Base-by-base conservation (phyloP, 169 alveolate species). In the Gregarina niphandrodes region DNA sequence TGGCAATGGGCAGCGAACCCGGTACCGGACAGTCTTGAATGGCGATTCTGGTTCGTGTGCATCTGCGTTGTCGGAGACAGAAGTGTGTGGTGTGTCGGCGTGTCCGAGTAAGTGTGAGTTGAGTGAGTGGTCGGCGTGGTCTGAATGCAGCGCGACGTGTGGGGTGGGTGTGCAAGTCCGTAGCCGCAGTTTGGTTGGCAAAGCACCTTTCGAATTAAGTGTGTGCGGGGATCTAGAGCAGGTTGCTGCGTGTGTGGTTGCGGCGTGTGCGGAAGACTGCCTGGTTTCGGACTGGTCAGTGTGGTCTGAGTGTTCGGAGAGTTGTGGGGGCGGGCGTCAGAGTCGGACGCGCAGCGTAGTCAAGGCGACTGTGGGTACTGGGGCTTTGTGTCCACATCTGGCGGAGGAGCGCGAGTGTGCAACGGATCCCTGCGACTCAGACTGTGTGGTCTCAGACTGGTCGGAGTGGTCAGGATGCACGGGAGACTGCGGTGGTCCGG, bases 271-370 rank as follows among this genome's bases (percentile, higher is more conserved):
- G n/a, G 46, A 40, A 21, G 63, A 53, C 29, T 61, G 72, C 47
- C 57, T 49, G 22, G 67, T 61, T 30, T 51, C 64, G 6, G 64
- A 52, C 7, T 61, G 72, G 72, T 38, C 61, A 9, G 46, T 31
- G 12, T 61, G 72, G 72, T 37, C 53, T 1, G 34, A 49, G 32
- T 61, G 72, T 37, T 42, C 64, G 12, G 50, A 49, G 35, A 54
- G 65, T 2, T 56, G 66, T 36, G 72, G 72, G 26, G 47, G 54
- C 20, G 67, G 72, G 5, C 44, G 40, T 21, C 64, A 48, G 36
- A 49, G 45, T 51, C 39, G 72, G 21, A 53, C 36, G 40, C 45
- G 72, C 3, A 49, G 67, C n/a, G 36, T 61, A 18, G 49, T 49
- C 1, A 24, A 45, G 18, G 57, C 30, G 28, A 32, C 49, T 1